These are phyloP conservation scores for Pseudozyma sp. DNA, from an alignment of 1,284 basidiomycete genomes.

Conservation along the genomic window DNA sequence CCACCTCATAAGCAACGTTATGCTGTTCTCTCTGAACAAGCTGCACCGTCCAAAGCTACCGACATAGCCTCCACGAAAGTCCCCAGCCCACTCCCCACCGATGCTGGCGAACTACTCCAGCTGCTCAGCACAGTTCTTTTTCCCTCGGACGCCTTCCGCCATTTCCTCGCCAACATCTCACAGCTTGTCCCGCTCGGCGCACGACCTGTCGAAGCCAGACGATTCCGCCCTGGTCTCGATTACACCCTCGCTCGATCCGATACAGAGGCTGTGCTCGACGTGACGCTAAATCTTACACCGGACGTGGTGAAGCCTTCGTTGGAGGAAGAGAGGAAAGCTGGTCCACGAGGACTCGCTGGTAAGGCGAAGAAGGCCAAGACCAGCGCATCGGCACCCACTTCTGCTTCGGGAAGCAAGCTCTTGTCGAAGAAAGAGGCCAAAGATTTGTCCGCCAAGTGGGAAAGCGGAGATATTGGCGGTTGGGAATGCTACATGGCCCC, in stretches of 20 bases:
- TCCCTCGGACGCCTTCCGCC: slow-evolving; percentile 84
- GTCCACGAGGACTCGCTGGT: slow-evolving; percentile 65
- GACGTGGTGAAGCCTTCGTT: slow-evolving; percentile 69
- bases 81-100: slow-evolving; percentile 44
- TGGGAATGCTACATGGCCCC: slow-evolving; percentile 99
- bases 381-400: background rate
- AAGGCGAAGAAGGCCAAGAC: slow-evolving; percentile 52
- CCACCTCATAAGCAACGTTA: slow-evolving; percentile 96
- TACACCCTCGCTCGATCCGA: slow-evolving; percentile 94
- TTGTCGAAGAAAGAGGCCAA: slow-evolving; percentile 58
- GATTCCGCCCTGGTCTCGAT: slow-evolving; percentile 92
- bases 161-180: slow-evolving; percentile 86
- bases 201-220: slow-evolving; percentile 77
- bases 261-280: slow-evolving; percentile 80
- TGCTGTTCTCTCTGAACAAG: slow-evolving; percentile 72
- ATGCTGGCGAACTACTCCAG: slow-evolving; percentile 50
- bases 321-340: slow-evolving; percentile 52
- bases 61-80: slow-evolving; percentile 26
- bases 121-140: slow-evolving; percentile 71
- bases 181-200: slow-evolving; percentile 81
- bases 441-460: slow-evolving; percentile 73
- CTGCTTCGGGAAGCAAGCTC: slow-evolving; percentile 14
- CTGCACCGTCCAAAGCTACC: slow-evolving; percentile 37
- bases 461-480: slow-evolving; percentile 85
- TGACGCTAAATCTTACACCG: slow-evolving; percentile 90